Conservation (phyloP, 1,284 basidiomycete species). For the Pulveroboletus sp. region DNA sequence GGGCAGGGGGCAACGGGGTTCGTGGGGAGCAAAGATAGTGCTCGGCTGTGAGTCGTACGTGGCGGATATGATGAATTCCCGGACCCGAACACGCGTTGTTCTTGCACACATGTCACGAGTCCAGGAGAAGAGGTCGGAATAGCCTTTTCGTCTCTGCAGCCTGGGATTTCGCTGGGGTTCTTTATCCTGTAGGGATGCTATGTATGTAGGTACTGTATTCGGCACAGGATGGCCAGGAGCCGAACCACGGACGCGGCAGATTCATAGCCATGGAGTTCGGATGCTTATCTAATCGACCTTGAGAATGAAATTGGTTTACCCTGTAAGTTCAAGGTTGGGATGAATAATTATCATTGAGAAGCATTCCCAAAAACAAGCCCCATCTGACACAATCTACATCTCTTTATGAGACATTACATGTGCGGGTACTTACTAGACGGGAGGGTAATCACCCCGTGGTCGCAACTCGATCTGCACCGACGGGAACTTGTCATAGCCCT, state of each 20-base stretch:
- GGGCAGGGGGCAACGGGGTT: neutral
- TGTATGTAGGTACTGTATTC: neutral
- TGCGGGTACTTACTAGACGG: constrained; percentile 12
- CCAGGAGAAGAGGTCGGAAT: neutral
- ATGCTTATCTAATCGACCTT: constrained; percentile 35
- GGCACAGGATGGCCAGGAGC: constrained; percentile 18
- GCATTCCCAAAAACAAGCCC: constrained; percentile 12
- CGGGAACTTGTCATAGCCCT: constrained; percentile 25
- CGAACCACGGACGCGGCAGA: constrained; percentile 14
- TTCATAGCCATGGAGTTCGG: constrained; percentile 29
- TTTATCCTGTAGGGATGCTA: constrained; percentile 15
- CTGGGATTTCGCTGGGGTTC: neutral
- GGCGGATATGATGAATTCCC: constrained; percentile 23
- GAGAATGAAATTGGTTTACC: constrained; percentile 19
- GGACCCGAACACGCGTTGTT: constrained; percentile 17
- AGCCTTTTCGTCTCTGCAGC: constrained; percentile 6
- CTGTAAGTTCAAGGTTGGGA: constrained; percentile 27
- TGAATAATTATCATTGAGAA: constrained; percentile 18
- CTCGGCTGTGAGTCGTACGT: constrained; percentile 9
- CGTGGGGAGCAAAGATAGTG: constrained; percentile 9
- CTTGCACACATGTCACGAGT: neutral
- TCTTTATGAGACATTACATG: constrained; percentile 5
- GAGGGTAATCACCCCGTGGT: constrained; percentile 20
- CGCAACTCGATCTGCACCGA: constrained; percentile 34
- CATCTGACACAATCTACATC: constrained; percentile 23